Evolutionary conservation across 2,329 filamentous ascomycete genomes (phyloP).

Genomic region (Aspergillus fumigatiaffinis): DNA sequence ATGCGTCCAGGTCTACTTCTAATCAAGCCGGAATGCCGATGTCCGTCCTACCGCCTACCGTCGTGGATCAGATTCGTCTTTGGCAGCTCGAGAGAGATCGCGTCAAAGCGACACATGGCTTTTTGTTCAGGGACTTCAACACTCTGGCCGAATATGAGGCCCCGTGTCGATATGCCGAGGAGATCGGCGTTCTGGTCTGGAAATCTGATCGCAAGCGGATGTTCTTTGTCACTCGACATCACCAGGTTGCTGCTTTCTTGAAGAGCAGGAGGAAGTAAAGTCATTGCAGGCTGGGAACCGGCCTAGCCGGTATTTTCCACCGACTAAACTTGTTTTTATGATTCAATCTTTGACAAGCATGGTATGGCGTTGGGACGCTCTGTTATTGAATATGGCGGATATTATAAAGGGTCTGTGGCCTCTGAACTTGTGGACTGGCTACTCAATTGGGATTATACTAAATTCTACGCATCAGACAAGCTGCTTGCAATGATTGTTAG

Average conservation of each 20-base stretch:
- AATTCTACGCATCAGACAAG: not conserved
- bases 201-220: constrained; percentile 71
- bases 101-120: constrained; percentile 79
- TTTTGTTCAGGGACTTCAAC: constrained; percentile 85
- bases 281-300: not conserved
- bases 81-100: constrained; percentile 98
- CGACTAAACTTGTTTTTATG: not conserved
- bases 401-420: not conserved
- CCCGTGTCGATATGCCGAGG: constrained; percentile 65
- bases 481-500: not conserved
- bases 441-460: not conserved
- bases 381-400: not conserved
- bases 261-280: constrained; percentile 52
- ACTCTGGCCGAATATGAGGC: constrained; percentile 60
- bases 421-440: not conserved
- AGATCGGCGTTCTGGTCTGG: constrained; percentile 88
- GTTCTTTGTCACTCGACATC: constrained; percentile 89
- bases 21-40: constrained; percentile 37
- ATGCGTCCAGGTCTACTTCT: constrained; percentile 34
- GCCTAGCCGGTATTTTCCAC: not conserved
- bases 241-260: constrained; percentile 81
- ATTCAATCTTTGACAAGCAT: not conserved
- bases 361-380: not conserved
- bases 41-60: constrained; percentile 84
- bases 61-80: constrained; percentile 93